Base-by-base conservation (phyloP, 2,329 filamentous ascomycete species). In the Botrytis porri region DNA sequence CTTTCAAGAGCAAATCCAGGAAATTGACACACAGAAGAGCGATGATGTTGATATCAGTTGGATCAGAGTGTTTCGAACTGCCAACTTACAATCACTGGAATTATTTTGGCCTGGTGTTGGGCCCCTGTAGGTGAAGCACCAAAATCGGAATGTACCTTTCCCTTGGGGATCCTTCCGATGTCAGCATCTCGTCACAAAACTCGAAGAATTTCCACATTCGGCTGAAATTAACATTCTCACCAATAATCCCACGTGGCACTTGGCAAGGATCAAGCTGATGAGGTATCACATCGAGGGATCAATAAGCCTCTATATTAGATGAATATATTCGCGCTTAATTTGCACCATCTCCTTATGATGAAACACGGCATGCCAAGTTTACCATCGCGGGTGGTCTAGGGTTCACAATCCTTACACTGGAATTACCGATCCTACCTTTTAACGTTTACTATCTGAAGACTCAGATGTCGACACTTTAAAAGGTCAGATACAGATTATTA, bases 171-270 rank as follows among this genome's bases (percentile, higher is more conserved):
- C 35, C 65, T 59, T 69, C 65, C 65, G n/a, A 41, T 41, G 65
- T 69, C 48, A 69, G 65, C 48, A 69, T 10, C 18, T 57, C 25
- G 37, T 54, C 25, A 67, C 18, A 66, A 54, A 57, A 67, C 14
- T 54, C 65, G 35, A n/a, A 57, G 32, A 41, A 22, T 41, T 29
- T 16, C 65, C 35, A 5, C 25, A 32, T 67, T 10, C 1, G n/a
- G 35, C 37, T 29, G 29, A 14, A 45, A 32, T 48, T 48, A 22
- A 6, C 41, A 48, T 18, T 35, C 20, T 41, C 25, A 32, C 51
- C 18, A 20, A 54, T 9, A 20, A 25, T 25, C 16, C 65, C 48
- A 69, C 48, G 35, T 57, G 65, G 48, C 25, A 41, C 18, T 69
- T 41, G 25, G 48, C 65, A 67, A 22, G 63, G 48, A 25, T 32